These are phyloP conservation scores for Salix caprea DNA, from an alignment of 345 rosid genomes.

Conservation along the genomic window DNA sequence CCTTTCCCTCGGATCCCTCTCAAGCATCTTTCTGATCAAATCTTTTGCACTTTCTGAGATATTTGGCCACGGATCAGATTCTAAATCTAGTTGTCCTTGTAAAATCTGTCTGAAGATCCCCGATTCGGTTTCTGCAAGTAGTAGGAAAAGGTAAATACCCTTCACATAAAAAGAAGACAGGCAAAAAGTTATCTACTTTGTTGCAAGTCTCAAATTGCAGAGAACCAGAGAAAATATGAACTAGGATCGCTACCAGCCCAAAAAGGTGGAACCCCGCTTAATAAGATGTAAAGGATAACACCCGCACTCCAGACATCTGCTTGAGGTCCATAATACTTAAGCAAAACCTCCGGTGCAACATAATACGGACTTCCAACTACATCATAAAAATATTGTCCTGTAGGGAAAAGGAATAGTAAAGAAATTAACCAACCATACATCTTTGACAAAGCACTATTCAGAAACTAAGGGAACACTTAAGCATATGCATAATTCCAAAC, in stretches of 20 bases:
- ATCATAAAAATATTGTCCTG: constrained; percentile 76
- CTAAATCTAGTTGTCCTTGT: constrained; percentile 75
- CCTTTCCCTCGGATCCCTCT: constrained; percentile 74
- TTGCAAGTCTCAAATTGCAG: background rate
- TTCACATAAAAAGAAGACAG: background rate
- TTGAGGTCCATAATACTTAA: constrained; percentile 84
- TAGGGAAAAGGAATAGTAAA: background rate
- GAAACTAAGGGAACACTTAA: background rate
- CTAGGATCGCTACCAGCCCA: constrained; percentile 64
- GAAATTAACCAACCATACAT: constrained; percentile 4
- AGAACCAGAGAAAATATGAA: background rate
- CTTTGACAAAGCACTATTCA: background rate
- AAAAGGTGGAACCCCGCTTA: constrained; percentile 94
- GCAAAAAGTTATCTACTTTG: background rate
- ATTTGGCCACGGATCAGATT: constrained; percentile 92
- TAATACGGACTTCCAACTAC: constrained; percentile 98
- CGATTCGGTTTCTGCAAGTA: constrained; percentile 74
- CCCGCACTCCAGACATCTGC: constrained; percentile 96
- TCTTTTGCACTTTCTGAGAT: constrained; percentile 92
- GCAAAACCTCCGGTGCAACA: constrained; percentile 95
- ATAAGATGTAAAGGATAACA: constrained; percentile 88
- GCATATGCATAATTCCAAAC: background rate
- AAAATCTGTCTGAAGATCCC: constrained; percentile 94
- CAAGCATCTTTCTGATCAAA: constrained; percentile 78
- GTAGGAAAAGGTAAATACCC: background rate